phyloP scores from a whole-genome alignment of 2,329 filamentous ascomycete genomes.

The Exophiala calicioides region DNA sequence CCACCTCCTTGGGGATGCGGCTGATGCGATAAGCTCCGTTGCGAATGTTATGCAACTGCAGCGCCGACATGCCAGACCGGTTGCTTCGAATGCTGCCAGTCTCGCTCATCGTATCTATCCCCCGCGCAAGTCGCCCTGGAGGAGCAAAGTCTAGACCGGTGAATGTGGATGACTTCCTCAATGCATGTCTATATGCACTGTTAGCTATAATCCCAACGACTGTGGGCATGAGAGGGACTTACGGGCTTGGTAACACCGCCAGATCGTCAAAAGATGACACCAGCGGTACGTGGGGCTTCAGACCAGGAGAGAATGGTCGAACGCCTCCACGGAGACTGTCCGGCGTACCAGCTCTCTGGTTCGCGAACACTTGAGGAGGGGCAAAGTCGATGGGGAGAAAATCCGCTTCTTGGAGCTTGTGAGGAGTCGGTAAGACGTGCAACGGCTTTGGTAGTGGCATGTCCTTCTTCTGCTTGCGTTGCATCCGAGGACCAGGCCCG shows the following conservation, averaged over 20 bases:
- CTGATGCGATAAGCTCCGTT: conserved; percentile 83
- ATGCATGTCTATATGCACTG: conserved; percentile 41
- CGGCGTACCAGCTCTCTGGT: conserved; percentile 67
- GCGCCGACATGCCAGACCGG: conserved; percentile 72
- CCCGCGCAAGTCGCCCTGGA: conserved; percentile 50
- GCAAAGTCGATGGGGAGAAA: conserved; percentile 84
- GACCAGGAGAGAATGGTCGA: conserved; percentile 71
- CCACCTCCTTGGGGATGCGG: conserved; percentile 75
- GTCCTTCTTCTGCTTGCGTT: conserved; percentile 54
- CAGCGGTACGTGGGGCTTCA: conserved; percentile 75
- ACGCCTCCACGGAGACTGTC: conserved; percentile 60
- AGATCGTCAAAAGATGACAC: conserved; percentile 86
- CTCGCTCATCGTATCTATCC: conserved; percentile 45
- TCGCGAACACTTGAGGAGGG: conserved; percentile 67
- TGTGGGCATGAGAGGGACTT: conserved; percentile 52
- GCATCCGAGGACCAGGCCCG: conserved; percentile 45
- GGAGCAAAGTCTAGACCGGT: conserved; percentile 53
- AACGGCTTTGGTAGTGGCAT: conserved; percentile 74
- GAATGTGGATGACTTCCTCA: conserved; percentile 52
- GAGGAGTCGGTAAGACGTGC: conserved; percentile 77
- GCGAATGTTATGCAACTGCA: conserved; percentile 71
- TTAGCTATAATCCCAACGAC: conserved; percentile 13
- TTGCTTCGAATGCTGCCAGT: conserved; percentile 63
- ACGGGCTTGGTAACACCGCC: conserved; percentile 82
- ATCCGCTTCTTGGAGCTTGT: conserved; percentile 78